These are phyloP conservation scores for Morella rubra DNA, from an alignment of 306 rosid genomes.

Conservation along the genomic window DNA sequence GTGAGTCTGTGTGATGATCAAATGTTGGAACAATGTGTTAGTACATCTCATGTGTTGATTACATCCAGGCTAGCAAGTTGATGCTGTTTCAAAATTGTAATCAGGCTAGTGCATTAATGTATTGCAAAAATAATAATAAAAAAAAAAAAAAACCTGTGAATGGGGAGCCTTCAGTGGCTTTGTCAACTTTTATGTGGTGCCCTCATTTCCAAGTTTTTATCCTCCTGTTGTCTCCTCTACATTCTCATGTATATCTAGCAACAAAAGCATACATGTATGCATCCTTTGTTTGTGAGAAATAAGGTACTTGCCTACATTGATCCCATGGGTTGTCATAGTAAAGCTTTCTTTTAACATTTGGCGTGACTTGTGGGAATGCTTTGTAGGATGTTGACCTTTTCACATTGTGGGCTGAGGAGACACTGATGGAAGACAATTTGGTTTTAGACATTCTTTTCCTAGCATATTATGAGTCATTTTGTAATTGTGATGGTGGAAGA, in stretches of 20 bases:
- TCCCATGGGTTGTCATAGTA: neutral
- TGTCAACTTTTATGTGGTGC: neutral
- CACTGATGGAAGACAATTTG: slow-evolving; percentile 80
- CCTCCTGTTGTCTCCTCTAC: neutral
- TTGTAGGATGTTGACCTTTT: slow-evolving; percentile 86
- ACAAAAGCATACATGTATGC: neutral
- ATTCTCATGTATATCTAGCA: neutral
- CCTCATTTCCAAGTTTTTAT: neutral
- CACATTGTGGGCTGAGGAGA: slow-evolving; percentile 97
- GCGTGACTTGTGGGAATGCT: slow-evolving; percentile 28
- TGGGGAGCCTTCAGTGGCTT: slow-evolving; percentile 1
- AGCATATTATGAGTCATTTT: slow-evolving; percentile 77
- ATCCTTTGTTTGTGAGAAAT: neutral
- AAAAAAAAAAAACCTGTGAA: neutral
- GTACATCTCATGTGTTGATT: slow-evolving; percentile 3
- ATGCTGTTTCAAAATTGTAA: neutral
- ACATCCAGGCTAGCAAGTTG: slow-evolving; percentile 1
- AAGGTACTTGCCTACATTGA: slow-evolving; percentile 19
- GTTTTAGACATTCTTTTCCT: slow-evolving; percentile 88
- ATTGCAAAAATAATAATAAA: too few species aligned
- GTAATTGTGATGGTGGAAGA: slow-evolving; percentile 59
- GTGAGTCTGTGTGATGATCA: slow-evolving; percentile 10
- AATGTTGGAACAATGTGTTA: slow-evolving; percentile 17
- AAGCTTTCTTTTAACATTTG: neutral
- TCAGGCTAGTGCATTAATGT: too few species aligned